Conservation (phyloP, 1,284 basidiomycete species). For the Heterobasidion occidentale region DNA sequence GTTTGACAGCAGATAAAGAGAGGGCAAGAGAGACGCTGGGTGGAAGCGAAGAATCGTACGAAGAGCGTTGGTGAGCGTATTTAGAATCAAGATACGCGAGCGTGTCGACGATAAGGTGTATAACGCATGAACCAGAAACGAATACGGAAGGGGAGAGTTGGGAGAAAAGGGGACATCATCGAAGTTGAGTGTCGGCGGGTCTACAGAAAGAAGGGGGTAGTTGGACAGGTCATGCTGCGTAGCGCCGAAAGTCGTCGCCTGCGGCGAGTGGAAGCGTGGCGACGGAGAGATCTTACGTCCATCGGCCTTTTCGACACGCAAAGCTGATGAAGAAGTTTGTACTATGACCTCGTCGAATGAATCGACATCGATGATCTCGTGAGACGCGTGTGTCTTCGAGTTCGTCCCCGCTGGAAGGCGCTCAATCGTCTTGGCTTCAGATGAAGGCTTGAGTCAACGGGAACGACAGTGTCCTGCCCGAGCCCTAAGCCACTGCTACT, state of each 20-base stretch:
- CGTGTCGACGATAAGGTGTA: slow-evolving; percentile 68
- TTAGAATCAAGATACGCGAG: slow-evolving; percentile 76
- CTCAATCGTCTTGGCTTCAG: background rate
- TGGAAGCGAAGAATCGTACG: slow-evolving; percentile 66
- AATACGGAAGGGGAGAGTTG: slow-evolving; percentile 58
- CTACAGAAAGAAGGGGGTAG: slow-evolving; percentile 33
- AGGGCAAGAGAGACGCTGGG: slow-evolving; percentile 62
- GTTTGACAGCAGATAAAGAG: slow-evolving; percentile 90
- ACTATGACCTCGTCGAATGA: background rate
- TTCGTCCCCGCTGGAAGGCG: too few species aligned
- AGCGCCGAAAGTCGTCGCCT: background rate
- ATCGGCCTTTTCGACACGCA: background rate
- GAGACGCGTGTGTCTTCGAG: background rate
- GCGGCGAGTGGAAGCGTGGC: too few species aligned
- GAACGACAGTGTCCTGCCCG: background rate
- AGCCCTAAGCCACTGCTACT: background rate
- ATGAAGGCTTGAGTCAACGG: background rate
- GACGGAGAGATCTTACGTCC: background rate
- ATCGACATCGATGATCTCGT: background rate
- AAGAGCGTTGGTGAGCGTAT: slow-evolving; percentile 76
- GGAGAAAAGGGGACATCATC: slow-evolving; percentile 28
- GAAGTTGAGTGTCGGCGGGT: slow-evolving; percentile 36
- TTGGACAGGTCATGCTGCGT: slow-evolving; percentile 5
- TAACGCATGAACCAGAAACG: slow-evolving; percentile 75
- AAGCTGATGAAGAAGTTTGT: background rate